A percentile compares a stretch with the other conserved stretches of the same genome.
phyloP scores from a whole-genome alignment of 495 filamentous ascomycete species.

The Penicillium atrosanguineum region DNA sequence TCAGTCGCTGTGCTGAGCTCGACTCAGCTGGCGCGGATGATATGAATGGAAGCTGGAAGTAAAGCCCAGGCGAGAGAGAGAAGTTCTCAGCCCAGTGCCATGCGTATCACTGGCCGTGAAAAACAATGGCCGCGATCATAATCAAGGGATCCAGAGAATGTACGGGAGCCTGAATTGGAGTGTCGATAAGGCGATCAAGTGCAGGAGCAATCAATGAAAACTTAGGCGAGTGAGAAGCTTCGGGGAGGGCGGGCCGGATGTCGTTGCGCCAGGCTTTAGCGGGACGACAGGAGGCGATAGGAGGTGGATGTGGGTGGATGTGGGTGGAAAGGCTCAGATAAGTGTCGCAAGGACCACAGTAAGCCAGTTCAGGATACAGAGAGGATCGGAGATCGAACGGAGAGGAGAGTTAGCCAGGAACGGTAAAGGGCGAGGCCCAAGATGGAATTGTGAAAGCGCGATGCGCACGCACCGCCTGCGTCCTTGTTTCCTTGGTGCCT shows the following conservation, averaged over 20 bases:
- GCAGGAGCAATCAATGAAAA: not conserved
- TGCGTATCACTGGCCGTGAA: slow-evolving; percentile 26
- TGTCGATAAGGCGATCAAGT: not conserved
- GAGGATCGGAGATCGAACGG: not conserved
- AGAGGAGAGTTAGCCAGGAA: not conserved
- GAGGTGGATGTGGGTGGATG: not conserved
- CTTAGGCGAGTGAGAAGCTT: not conserved
- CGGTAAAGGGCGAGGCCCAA: slow-evolving; percentile 3
- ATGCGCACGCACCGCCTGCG: slow-evolving; percentile 27
- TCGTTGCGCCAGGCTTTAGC: not conserved
- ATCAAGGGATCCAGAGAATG: slow-evolving; percentile 19
- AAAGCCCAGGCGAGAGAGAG: slow-evolving; percentile 11
- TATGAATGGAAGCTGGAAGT: slow-evolving; percentile 31
- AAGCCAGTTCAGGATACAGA: not conserved
- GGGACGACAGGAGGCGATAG: not conserved
- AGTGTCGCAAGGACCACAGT: not conserved
- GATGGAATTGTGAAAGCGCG: slow-evolving; percentile 25
- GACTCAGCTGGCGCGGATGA: slow-evolving; percentile 21
- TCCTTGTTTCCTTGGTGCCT: slow-evolving; percentile 5
- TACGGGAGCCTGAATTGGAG: slow-evolving; percentile 1
- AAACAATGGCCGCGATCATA: slow-evolving; percentile 24
- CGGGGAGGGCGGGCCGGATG: not conserved
- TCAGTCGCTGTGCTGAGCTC: slow-evolving; percentile 14
- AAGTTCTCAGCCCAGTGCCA: slow-evolving; percentile 29
- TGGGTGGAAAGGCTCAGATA: not conserved